Percentiles rank a stretch among this genome's conserved stretches.
These are phyloP conservation scores for Hypoxylon fragiforme DNA, from an alignment of 495 filamentous ascomycete species.

Conservation along the genomic window DNA sequence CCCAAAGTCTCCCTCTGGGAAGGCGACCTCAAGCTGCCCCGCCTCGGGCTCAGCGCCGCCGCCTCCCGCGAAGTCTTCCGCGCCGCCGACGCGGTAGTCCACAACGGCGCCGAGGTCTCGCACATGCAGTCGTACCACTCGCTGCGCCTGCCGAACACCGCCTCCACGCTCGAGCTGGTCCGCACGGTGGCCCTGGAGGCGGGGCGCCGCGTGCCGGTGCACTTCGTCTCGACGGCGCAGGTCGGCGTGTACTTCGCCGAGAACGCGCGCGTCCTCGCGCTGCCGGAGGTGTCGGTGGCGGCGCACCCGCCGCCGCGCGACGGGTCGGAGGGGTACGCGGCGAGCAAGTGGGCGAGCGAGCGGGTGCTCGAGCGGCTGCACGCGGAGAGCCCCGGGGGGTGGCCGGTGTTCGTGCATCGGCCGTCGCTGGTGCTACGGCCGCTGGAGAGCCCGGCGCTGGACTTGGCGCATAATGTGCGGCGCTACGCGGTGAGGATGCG, in stretches of 20 bases:
- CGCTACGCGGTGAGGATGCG: neutral
- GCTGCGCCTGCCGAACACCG: conserved; percentile 47
- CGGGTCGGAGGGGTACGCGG: conserved; percentile 49
- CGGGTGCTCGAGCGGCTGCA: conserved; percentile 45
- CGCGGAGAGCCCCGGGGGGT: neutral
- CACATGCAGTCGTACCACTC: conserved; percentile 52
- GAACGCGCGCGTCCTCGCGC: conserved; percentile 7
- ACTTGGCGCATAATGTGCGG: neutral
- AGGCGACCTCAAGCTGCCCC: conserved; percentile 46
- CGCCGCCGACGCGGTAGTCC: conserved; percentile 49
- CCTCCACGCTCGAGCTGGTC: conserved; percentile 49
- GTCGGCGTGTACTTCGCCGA: neutral
- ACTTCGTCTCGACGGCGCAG: conserved; percentile 52
- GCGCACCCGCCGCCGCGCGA: conserved; percentile 22
- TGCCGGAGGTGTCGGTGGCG: conserved; percentile 29
- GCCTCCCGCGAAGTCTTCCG: conserved; percentile 33
- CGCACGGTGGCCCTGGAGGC: conserved; percentile 29
- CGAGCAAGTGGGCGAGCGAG: conserved; percentile 61
- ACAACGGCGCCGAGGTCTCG: conserved; percentile 57
- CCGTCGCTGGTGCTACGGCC: neutral
- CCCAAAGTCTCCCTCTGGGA: conserved; percentile 41
- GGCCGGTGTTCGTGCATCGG: neutral
- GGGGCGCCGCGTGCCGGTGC: conserved; percentile 47
- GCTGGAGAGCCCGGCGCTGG: neutral
- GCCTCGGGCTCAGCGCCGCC: conserved; percentile 42